Evolutionary conservation across 1,284 basidiomycete species (phyloP), one percentile per base, ranked within the genome.

Genomic region (Kwoniella shivajii): DNA sequence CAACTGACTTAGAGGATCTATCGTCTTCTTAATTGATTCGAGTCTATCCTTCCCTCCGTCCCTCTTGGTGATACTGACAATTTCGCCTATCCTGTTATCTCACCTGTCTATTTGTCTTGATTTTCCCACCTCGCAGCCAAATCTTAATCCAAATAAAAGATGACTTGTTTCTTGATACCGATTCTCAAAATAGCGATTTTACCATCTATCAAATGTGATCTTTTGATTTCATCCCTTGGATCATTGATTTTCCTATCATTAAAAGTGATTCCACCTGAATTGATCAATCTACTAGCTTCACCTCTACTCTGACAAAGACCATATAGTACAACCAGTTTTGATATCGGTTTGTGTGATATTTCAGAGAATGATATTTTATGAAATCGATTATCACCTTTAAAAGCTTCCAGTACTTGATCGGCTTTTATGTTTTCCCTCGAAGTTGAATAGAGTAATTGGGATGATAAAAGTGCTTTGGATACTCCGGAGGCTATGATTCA

Each of bases 91-190:
- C n/a, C n/a, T n/a, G n/a, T n/a, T n/a, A n/a, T n/a, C n/a, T n/a
- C n/a, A n/a, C n/a, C n/a, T n/a, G n/a, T n/a, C n/a, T n/a, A n/a
- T n/a, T n/a, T n/a, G n/a, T n/a, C n/a, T n/a, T n/a, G n/a, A n/a
- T n/a, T n/a, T n/a, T n/a, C n/a, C n/a, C n/a, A n/a, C n/a, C n/a
- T n/a, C n/a, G n/a, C n/a, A n/a, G n/a, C n/a, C n/a, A n/a, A n/a
- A n/a, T n/a, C 42, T 27, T 58, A 61, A 2, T 77, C 74, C 18
- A 78, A 34, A 45, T 71, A 84, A 5, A 92, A 71, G 44, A 92
- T 81, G n/a, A 86, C 75, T 56, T 87, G 80, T 50, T 86, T 88
- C 60, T 87, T 85, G 75, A 87, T 90, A 5, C 92, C 92, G 30
- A 85, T 83, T 46, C 88, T 83, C 22, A 94, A 64, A 54, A 94